These are phyloP conservation scores for Fusarium sp. DNA, from an alignment of 2,329 filamentous ascomycete species.

Conservation along the genomic window DNA sequence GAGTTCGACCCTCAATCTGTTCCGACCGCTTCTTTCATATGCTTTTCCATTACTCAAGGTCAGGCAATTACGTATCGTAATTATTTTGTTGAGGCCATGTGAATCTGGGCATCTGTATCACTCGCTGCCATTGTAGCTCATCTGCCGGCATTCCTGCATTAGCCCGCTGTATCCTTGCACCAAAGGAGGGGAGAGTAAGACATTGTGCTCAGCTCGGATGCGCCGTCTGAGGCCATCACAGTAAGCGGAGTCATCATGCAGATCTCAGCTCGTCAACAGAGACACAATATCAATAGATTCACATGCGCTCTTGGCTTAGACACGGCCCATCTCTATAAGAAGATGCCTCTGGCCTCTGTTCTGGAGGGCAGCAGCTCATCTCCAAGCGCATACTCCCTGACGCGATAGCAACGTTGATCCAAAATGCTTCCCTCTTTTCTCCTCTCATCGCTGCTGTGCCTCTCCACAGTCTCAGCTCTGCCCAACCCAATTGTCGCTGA, in stretches of 20 bases:
- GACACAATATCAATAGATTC: not conserved
- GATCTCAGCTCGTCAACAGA: not conserved
- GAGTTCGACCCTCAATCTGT: not conserved
- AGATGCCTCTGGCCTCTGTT: not conserved
- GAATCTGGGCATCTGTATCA: not conserved
- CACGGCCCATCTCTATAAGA: conserved; percentile 5
- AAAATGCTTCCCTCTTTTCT: conserved; percentile 31
- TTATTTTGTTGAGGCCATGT: not conserved
- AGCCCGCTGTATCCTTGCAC: not conserved
- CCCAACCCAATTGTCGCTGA: conserved; percentile 3
- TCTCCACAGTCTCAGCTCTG: conserved; percentile 23
- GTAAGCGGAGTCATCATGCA: conserved; percentile 5
- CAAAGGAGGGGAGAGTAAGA: not conserved
- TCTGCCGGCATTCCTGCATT: conserved; percentile 3
- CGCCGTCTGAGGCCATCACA: conserved; percentile 1
- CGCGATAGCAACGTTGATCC: not conserved
- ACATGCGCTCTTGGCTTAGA: not conserved
- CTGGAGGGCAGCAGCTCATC: not conserved
- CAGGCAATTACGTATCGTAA: not conserved
- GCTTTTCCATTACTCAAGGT: not conserved
- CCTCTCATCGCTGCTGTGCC: conserved; percentile 21
- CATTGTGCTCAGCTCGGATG: conserved; percentile 6
- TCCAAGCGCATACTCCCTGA: no score
- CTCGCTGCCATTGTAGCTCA: not conserved
- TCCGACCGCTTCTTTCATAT: not conserved